Evolutionary conservation across 306 rosid species (phyloP), one percentile per base, ranked within the genome.

Genomic region (Sindora glabra): DNA sequence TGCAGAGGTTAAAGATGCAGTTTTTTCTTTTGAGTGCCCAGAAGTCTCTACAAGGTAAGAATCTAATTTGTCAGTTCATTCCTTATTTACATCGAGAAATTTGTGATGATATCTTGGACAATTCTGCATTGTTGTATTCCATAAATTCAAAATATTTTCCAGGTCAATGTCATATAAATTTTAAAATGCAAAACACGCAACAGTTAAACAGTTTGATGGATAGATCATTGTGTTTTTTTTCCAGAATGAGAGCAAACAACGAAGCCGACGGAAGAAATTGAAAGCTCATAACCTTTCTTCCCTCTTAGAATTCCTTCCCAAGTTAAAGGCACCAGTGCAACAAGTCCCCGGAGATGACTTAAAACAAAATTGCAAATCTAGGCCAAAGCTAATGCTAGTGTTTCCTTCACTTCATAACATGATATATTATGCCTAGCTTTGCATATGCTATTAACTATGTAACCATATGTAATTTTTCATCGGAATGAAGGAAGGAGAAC

Each of bases 401-500:
- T 14, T 13, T 33, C 16, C 15, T 9, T n/a, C n/a, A n/a, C n/a
- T 47, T 15, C 38, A 5, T 47, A 34, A 51, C 34, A 37, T 52
- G 23, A n/a, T 46, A 47, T 47, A 13, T 12, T 42, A 26, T 33
- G 39, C 25, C 19, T 46, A 33, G 14, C 49, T 32, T 48, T 27
- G 13, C 11, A 3, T 17, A 37, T 27, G 27, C 40, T 8, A 10
- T 10, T n/a, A n/a, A n/a, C n/a, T n/a, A n/a, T n/a, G 37, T 37
- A 32, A 62, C 46, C 17, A 5, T 51, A 48, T 19, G 17, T 68
- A 19, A 11, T 1, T 34, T 63, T 66, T 18, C 37, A 22, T 66
- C 77, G 75, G 87, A 59, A 56, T 75, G 70, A 78, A 75, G 62
- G 87, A 82, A 72, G 67, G 50, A 55, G 56, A 53, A 59, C 81